Conservation (phyloP, 1,139 yeast species). For the Kluyveromyces marxianus region DNA sequence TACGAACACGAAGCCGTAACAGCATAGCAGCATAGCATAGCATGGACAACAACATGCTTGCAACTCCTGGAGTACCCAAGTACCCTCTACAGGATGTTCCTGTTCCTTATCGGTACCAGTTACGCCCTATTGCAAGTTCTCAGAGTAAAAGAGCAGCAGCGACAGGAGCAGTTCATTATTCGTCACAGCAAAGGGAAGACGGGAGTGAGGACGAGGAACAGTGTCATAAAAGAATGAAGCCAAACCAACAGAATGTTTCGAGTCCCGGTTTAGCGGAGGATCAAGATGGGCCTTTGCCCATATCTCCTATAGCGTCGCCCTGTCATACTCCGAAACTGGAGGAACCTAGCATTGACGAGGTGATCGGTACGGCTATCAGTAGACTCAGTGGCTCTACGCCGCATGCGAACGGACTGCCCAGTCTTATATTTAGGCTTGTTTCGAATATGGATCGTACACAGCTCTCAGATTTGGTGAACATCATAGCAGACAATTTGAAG, state of each 20-base stretch:
- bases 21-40: background rate
- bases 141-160: background rate
- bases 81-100: constrained; percentile 14
- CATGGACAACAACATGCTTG: constrained; percentile 1
- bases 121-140: background rate
- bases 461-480: constrained; percentile 56
- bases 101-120: constrained; percentile 16
- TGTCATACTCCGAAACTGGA: constrained; percentile 13
- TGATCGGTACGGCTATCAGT: constrained; percentile 1
- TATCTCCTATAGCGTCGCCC: constrained; percentile 26
- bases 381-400: constrained; percentile 10
- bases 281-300: constrained; percentile 22
- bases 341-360: constrained; percentile 1
- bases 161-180: background rate
- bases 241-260: constrained; percentile 4
- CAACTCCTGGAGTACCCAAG: constrained; percentile 7
- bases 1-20: too few relatives aligned
- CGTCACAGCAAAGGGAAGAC: constrained; percentile 2
- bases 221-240: constrained; percentile 1
- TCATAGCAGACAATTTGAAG: constrained; percentile 53
- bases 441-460: constrained; percentile 60
- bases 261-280: constrained; percentile 6
- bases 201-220: constrained; percentile 1
- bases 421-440: constrained; percentile 53
- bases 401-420: constrained; percentile 13